phyloP scores from a whole-genome alignment of 1,284 basidiomycete genomes.

The Pseudozyma pruni region DNA sequence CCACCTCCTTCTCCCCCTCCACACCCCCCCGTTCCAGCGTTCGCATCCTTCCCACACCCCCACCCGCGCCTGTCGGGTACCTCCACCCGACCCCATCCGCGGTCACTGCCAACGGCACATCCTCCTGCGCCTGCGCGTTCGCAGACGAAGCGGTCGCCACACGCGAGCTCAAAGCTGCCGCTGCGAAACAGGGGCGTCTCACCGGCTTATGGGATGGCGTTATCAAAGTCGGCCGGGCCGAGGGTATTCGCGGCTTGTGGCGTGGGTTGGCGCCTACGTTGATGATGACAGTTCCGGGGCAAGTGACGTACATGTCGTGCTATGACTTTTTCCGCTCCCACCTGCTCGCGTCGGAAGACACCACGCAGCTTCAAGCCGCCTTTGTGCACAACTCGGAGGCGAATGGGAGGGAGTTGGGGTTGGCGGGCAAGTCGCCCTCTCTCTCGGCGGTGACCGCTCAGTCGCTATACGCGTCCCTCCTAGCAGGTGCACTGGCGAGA shows the following conservation, averaged over 20 bases:
- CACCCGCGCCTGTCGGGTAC: slow-evolving; percentile 37
- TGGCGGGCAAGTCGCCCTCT: slow-evolving; percentile 23
- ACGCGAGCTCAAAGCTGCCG: slow-evolving; percentile 37
- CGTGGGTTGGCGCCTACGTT: slow-evolving; percentile 65
- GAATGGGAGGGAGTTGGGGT: slow-evolving; percentile 18
- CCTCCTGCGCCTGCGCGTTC: slow-evolving; percentile 50
- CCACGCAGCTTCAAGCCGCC: slow-evolving; percentile 4
- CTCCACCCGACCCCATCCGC: slow-evolving; percentile 33
- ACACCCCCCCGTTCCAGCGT: slow-evolving; percentile 35
- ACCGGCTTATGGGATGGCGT: slow-evolving; percentile 64
- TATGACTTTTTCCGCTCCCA: slow-evolving; percentile 84
- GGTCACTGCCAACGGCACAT: slow-evolving; percentile 38
- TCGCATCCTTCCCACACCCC: slow-evolving; percentile 44
- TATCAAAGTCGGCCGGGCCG: slow-evolving; percentile 56
- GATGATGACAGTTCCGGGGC: slow-evolving; percentile 86
- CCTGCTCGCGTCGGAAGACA: slow-evolving; percentile 49
- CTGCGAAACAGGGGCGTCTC: slow-evolving; percentile 46
- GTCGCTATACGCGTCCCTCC: slow-evolving; percentile 74
- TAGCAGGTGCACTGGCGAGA: slow-evolving; percentile 84
- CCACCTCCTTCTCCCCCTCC: slow-evolving; percentile 30
- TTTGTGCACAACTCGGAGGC: slow-evolving; percentile 14
- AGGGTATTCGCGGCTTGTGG: slow-evolving; percentile 64
- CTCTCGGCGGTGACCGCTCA: slow-evolving; percentile 51
- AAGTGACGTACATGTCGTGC: slow-evolving; percentile 93
- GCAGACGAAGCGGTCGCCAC: slow-evolving; percentile 45